Base-by-base conservation (phyloP, 2,329 filamentous ascomycete species). In the Fonsecaea erecta region DNA sequence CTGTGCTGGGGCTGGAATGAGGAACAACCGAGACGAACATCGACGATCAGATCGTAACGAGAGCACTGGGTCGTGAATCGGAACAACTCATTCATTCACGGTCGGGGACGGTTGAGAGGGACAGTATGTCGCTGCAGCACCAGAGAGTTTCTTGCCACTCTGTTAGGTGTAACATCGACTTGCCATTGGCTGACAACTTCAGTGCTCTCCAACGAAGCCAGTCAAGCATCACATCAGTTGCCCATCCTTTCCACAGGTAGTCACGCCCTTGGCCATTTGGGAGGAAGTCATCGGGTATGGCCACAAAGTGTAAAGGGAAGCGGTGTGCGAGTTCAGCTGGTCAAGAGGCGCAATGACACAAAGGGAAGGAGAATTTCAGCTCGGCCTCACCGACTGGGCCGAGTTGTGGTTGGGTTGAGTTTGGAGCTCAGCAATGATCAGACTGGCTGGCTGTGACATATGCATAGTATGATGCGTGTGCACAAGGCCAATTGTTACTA, bases 301-400 rank as follows among this genome's bases (percentile, higher is more conserved):
- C 12, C 18, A 48, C 3, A 3, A 2, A 48, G 43, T 24, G 21
- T 40, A 40, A 14, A 48, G 43, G n/a, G 8, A 24, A 24, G 43
- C 7, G 43, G 11, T 48, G 43, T 18, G 3, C 43, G 18, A 21
- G 11, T 18, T 62, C 60, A 62, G 60, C 60, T 62, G 60, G 30
- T 14, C 28, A 26, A 28, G 6, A 21, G 21, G 30, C 2, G 24
- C n/a, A 30, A 55, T 34, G 9, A 18, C 21, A 37, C 21, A n/a
- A 24, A 7, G 21, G 6, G 35, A 24, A 48, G 21, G 11, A 48
- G 24, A 24, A 34, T 37, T 56, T 56, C 60, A 62, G 60, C 60
- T 62, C 60, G 60, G 60, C 11, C 9, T 35, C 60, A 12, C 52
- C 60, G 60, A 48, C 35, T 32, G 40, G 60, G 18, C 55, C 24